Percentiles rank a stretch among this genome's conserved stretches.
These are phyloP conservation scores for Fusarium guadeloupense DNA, from an alignment of 2,329 filamentous ascomycete species.

Conservation along the genomic window DNA sequence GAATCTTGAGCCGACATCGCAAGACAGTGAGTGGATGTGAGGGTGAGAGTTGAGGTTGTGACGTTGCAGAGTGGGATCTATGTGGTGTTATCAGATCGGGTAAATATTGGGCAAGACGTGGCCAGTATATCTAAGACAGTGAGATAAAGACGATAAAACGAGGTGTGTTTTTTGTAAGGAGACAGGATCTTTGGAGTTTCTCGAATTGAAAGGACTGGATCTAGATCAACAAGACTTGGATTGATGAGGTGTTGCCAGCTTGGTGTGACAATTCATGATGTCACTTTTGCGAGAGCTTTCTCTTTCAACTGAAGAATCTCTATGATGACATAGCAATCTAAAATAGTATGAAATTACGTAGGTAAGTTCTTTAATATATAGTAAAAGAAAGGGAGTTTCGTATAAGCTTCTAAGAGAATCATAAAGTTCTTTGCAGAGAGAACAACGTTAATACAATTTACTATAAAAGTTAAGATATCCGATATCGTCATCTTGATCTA, in stretches of 20 bases:
- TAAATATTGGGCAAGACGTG: not conserved
- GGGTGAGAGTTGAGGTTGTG: not conserved
- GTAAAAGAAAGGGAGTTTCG: too few relatives aligned
- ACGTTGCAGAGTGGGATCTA: constrained; percentile 7
- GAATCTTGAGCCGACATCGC: constrained; percentile 39
- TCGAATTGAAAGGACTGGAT: constrained; percentile 4
- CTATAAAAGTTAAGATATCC: too few relatives aligned
- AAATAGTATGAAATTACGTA: too few relatives aligned
- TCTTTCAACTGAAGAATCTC: constrained; percentile 16
- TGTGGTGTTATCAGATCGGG: not conserved
- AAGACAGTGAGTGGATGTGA: constrained; percentile 8
- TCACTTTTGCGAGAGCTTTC: constrained; percentile 26
- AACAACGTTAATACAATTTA: too few relatives aligned
- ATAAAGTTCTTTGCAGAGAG: too few relatives aligned
- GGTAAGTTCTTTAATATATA: too few relatives aligned
- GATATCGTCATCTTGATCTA: too few relatives aligned
- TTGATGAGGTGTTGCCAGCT: constrained; percentile 12
- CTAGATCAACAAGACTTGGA: constrained; percentile 2
- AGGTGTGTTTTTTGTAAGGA: not conserved
- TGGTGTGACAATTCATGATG: constrained; percentile 30
- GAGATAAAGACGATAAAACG: not conserved
- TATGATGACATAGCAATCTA: constrained; percentile 13
- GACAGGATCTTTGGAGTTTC: not conserved
- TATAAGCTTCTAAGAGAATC: too few relatives aligned
- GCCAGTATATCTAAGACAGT: not conserved